Evolutionary conservation across 164 flowering plant species (phyloP), one percentile per base, ranked within the genome.

Genomic region (Vitis cinerea): DNA sequence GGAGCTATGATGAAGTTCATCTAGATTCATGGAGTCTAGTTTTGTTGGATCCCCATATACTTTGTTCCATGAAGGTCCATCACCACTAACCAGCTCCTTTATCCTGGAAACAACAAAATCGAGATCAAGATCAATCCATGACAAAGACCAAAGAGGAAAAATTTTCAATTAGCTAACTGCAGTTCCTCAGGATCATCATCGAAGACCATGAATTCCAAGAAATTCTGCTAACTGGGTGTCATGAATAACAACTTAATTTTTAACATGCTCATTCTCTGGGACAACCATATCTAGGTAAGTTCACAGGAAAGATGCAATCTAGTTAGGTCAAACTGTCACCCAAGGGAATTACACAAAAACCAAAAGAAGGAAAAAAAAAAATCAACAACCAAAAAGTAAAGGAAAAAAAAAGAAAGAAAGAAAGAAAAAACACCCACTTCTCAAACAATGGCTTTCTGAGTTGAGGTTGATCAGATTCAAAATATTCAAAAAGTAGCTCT

Each of bases 401-500:
- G 13, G 58, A 17, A 29, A 64, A 56, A 68, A 52, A 27, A 23
- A 23, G 2, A 5, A 15, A 10, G 29, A 14, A 56, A 52, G 8
- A 10, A 17, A 23, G 60, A 30, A 10, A 19, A 9, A 51, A 44
- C 3, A 63, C 86, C 75, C 82, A 87, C 97, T 83, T 89, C 19
- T 88, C 91, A 83, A 75, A 84, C 27, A 91, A 72, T 6, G 94
- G 89, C 19, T 31, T 83, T 61, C 97, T 82, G 57, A 71, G 85
- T 48, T 78, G 92, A 64, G 92, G 97, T 69, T 69, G 88, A 17
- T 83, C 91, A 9, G 71, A 72, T 68, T 91, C 94, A 82, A 88
- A 91, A 75, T 80, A 91, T 66, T 91, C 91, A 71, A 88, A 88
- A 31, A 91, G 77, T 16, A 87, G 87, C 74, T 91, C 88, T 49